These are phyloP conservation scores for Proliferodiscus dingleyae DNA, from an alignment of 2,329 filamentous ascomycete species.

Conservation along the genomic window DNA sequence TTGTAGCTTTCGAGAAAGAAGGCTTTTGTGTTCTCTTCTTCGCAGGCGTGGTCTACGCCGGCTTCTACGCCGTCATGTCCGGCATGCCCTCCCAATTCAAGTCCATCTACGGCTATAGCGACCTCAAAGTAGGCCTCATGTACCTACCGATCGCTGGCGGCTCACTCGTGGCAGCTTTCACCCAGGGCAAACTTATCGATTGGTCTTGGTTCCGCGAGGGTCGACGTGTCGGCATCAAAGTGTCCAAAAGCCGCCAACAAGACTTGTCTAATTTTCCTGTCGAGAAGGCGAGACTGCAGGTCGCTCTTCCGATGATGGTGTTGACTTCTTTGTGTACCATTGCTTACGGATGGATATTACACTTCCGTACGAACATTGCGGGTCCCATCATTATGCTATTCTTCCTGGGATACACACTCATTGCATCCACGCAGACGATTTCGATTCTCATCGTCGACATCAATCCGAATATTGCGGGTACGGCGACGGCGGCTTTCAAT, in stretches of 20 bases:
- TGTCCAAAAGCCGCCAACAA: constrained; percentile 48
- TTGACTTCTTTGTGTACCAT: constrained; percentile 44
- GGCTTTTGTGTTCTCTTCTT: constrained; percentile 41
- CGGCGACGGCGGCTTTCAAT: constrained; percentile 53
- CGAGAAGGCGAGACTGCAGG: constrained; percentile 45
- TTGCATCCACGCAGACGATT: constrained; percentile 47
- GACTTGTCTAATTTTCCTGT: constrained; percentile 47
- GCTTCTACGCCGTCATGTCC: constrained; percentile 42
- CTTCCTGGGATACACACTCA: constrained; percentile 44
- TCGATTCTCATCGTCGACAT: constrained; percentile 53
- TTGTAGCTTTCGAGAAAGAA: constrained; percentile 39
- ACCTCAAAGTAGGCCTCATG: constrained; percentile 49
- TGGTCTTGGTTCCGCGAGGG: constrained; percentile 64
- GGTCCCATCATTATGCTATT: constrained; percentile 44
- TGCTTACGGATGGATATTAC: constrained; percentile 48
- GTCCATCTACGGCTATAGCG: constrained; percentile 50
- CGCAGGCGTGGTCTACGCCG: constrained; percentile 40
- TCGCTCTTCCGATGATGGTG: constrained; percentile 47
- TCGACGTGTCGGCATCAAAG: constrained; percentile 43
- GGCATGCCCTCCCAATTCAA: constrained; percentile 41
- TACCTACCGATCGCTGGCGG: constrained; percentile 46
- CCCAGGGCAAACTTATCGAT: constrained; percentile 54
- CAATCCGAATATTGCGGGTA: constrained; percentile 46
- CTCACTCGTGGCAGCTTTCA: constrained; percentile 39
- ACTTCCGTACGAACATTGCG: constrained; percentile 39